Percentiles rank a stretch among this genome's conserved stretches.
Conservation (phyloP, 2,329 filamentous ascomycete species). For the Trichoderma gracile region DNA sequence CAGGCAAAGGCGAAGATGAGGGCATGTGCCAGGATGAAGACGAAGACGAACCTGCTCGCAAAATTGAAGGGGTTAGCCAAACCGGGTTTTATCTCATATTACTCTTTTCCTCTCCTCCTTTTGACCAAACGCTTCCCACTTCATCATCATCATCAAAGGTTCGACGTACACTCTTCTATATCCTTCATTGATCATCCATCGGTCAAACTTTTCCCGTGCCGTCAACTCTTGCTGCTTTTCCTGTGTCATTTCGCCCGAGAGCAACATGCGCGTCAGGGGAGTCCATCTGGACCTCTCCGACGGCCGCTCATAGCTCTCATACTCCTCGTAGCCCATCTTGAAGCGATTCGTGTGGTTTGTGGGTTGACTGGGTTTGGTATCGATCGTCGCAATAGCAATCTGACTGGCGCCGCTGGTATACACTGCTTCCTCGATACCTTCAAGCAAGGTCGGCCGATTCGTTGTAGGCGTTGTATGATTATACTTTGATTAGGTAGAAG, state of each 20-base stretch:
- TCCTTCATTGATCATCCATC: conserved; percentile 89
- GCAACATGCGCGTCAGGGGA: conserved; percentile 76
- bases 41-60: conserved; percentile 65
- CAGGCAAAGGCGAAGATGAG: conserved; percentile 80
- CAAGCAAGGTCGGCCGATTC: not conserved
- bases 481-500: not conserved
- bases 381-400: not conserved
- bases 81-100: not conserved
- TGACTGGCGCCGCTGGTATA: not conserved
- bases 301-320: conserved; percentile 39
- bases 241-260: conserved; percentile 79
- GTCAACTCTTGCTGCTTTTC: conserved; percentile 69
- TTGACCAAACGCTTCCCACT: not conserved
- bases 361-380: not conserved
- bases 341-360: not conserved
- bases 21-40: conserved; percentile 71
- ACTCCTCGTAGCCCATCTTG: conserved; percentile 37
- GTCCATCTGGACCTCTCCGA: conserved; percentile 80
- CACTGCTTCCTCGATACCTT: not conserved
- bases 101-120: not conserved
- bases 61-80: conserved; percentile 22
- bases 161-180: conserved; percentile 72
- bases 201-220: conserved; percentile 71
- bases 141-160: not conserved
- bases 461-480: not conserved